Conservation (phyloP, 805 yeast genomes). For the Candida silvicultrix region DNA sequence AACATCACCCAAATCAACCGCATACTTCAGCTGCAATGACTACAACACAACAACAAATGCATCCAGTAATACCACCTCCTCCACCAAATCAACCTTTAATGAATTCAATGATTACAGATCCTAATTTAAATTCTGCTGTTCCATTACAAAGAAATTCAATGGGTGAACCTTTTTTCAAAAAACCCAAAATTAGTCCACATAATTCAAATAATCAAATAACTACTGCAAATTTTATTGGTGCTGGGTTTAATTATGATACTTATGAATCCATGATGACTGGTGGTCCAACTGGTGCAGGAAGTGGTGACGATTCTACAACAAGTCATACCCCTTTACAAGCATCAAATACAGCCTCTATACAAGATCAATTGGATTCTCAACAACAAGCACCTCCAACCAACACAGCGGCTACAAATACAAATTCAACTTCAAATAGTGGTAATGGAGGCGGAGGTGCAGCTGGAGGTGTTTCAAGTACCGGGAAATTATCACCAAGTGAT, state of each 20-base stretch:
- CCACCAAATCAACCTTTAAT: neutral
- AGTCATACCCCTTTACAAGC: too few relatives aligned
- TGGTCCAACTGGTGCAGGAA: neutral
- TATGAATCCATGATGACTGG: neutral
- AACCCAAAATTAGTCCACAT: neutral
- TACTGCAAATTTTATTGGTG: neutral
- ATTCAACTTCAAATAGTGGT: too few relatives aligned
- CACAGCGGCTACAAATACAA: too few relatives aligned
- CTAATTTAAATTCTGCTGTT: neutral
- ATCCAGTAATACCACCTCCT: neutral
- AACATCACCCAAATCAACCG: neutral
- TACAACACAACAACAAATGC: neutral
- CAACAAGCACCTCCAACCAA: constrained; percentile 1
- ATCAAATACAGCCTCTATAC: too few relatives aligned
- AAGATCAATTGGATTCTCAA: constrained; percentile 2
- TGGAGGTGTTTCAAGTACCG: neutral
- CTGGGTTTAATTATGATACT: neutral
- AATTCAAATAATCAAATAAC: neutral
- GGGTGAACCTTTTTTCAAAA: neutral
- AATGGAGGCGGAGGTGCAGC: too few relatives aligned
- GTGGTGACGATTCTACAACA: too few relatives aligned
- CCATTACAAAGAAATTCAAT: neutral
- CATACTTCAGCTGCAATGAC: too few relatives aligned
- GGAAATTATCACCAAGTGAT: neutral
- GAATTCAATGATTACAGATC: neutral